These are phyloP conservation scores for Eruca vesicaria DNA, from an alignment of 441 rosid species.

Conservation along the genomic window DNA sequence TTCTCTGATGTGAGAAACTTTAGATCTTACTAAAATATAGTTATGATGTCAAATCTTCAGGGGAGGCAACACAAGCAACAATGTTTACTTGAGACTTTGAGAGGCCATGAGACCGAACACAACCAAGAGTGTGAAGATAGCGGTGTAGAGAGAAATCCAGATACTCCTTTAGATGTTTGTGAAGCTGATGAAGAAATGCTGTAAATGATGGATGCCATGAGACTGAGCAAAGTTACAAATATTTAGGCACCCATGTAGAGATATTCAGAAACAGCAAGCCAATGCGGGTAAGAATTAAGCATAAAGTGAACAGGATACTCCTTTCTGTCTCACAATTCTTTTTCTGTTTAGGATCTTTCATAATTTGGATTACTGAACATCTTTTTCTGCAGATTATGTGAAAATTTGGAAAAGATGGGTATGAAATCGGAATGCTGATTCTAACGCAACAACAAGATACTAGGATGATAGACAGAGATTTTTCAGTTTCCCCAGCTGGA, in stretches of 20 bases:
- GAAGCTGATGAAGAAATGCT: not conserved
- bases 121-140: not conserved
- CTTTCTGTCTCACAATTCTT: not conserved
- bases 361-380: not conserved
- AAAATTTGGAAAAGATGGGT: not conserved
- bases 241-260: not conserved
- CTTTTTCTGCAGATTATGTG: not conserved
- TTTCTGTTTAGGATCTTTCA: not conserved
- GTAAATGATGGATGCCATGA: not conserved
- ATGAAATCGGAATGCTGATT: not conserved
- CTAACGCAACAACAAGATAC: not conserved
- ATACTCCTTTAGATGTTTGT: not conserved
- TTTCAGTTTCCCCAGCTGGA: not conserved
- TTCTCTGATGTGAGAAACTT: not conserved
- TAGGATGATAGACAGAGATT: not conserved
- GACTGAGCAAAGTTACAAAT: not conserved
- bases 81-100: not conserved
- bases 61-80: not conserved
- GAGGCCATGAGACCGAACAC: not conserved
- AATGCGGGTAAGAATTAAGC: not conserved
- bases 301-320: not conserved
- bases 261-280: not conserved
- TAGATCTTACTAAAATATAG: not conserved
- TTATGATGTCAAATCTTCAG: not conserved
- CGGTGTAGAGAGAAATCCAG: not conserved